Evolutionary conservation across 345 rosid genomes (phyloP).

Genomic region (Microcos paniculata): DNA sequence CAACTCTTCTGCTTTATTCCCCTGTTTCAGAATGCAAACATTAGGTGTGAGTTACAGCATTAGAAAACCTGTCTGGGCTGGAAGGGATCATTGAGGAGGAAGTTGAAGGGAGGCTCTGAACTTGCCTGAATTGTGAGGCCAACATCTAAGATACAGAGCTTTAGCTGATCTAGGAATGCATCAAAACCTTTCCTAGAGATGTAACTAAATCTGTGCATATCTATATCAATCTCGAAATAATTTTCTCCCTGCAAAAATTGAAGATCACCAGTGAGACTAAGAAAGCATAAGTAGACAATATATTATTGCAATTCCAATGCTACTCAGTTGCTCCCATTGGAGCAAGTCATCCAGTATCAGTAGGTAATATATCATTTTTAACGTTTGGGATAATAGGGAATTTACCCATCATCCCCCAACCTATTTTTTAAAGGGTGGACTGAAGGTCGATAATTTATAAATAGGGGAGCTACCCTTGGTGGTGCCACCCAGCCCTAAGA

Average conservation of each 20-base stretch:
- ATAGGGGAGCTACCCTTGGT: neutral
- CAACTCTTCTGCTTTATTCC: constrained; percentile 83
- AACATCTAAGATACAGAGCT: constrained; percentile 73
- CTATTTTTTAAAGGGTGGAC: neutral
- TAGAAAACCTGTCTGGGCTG: neutral
- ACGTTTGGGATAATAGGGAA: neutral
- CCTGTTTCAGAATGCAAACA: constrained; percentile 47
- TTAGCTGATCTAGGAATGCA: constrained; percentile 75
- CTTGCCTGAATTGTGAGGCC: constrained; percentile 93
- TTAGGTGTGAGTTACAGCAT: neutral
- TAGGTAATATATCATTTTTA: neutral
- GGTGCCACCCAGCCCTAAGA: neutral
- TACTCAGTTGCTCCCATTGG: neutral
- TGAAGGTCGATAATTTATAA: too few species aligned
- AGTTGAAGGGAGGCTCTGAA: neutral
- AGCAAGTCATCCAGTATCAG: neutral
- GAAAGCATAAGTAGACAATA: neutral
- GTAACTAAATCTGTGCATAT: constrained; percentile 95
- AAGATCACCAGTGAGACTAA: neutral
- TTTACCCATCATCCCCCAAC: neutral
- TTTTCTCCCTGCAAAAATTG: constrained; percentile 67
- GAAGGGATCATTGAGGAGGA: neutral
- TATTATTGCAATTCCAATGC: neutral
- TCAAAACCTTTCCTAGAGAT: constrained; percentile 91
- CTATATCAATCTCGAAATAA: constrained; percentile 88